Conservation (phyloP, 2,329 filamentous ascomycete species). For the Acephala macrosclerotiorum region DNA sequence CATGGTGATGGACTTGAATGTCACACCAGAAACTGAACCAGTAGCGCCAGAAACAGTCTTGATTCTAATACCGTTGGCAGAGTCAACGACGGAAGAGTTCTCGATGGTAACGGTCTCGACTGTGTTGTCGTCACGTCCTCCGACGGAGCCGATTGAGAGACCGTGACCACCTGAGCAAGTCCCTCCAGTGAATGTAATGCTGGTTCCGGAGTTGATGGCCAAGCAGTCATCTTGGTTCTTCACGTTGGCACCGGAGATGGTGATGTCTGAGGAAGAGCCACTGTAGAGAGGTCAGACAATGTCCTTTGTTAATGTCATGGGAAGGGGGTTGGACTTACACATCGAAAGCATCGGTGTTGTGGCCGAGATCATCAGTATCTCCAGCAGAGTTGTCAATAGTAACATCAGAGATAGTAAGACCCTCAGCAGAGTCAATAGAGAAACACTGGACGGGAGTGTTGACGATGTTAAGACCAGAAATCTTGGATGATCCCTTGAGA, state of each 20-base stretch:
- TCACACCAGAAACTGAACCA: constrained; percentile 54
- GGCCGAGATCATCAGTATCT: constrained; percentile 48
- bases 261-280: constrained; percentile 53
- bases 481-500: constrained; percentile 55
- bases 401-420: constrained; percentile 56
- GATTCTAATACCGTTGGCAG: constrained; percentile 56
- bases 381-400: constrained; percentile 65
- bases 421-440: constrained; percentile 52
- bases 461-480: constrained; percentile 57
- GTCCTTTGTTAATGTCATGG: neutral
- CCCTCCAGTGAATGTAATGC: constrained; percentile 41
- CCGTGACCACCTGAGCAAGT: constrained; percentile 48
- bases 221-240: constrained; percentile 68
- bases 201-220: constrained; percentile 62
- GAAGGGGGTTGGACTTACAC: constrained; percentile 37
- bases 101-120: constrained; percentile 61
- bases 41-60: constrained; percentile 48
- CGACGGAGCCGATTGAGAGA: constrained; percentile 54
- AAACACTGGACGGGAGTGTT: constrained; percentile 64
- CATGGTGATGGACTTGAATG: constrained; percentile 60
- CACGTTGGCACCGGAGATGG: constrained; percentile 58
- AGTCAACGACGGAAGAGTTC: constrained; percentile 55
- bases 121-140: constrained; percentile 60
- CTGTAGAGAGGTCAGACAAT: neutral
- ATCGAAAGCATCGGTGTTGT: constrained; percentile 65